phyloP scores from a whole-genome alignment of 805 yeast genomes.

The Spathaspora arborariae region DNA sequence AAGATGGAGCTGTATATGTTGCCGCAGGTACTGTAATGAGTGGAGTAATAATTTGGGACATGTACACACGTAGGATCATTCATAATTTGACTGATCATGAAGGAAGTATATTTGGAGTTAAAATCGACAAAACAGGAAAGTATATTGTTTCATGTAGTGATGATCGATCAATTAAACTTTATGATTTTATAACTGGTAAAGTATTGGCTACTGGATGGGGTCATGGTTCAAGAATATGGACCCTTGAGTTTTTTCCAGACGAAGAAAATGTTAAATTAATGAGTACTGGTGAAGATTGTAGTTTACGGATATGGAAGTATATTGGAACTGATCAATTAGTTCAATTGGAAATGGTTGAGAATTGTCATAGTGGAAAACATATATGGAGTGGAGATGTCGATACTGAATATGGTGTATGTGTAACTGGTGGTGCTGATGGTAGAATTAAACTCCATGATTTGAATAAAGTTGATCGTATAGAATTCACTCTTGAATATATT shows the following conservation, averaged over 20 bases:
- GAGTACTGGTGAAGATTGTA: conserved; percentile 80
- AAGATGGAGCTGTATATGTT: conserved; percentile 43
- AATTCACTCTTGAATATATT: conserved; percentile 33
- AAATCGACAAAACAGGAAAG: conserved; percentile 51
- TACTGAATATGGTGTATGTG: conserved; percentile 46
- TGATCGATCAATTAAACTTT: conserved; percentile 81
- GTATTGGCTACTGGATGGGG: conserved; percentile 89
- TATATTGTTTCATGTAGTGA: conserved; percentile 82
- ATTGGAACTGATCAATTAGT: conserved; percentile 24
- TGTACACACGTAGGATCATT: conserved; percentile 37
- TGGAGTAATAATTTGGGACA: conserved; percentile 79
- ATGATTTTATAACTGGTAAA: conserved; percentile 57
- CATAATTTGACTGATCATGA: conserved; percentile 71
- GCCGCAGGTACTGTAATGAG: conserved; percentile 94
- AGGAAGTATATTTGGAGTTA: conserved; percentile 87
- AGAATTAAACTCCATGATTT: conserved; percentile 64
- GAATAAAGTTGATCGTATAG: conserved; percentile 2
- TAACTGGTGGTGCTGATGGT: conserved; percentile 95
- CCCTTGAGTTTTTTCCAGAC: conserved; percentile 52
- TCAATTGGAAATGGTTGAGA: conserved; percentile 46
- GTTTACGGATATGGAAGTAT: conserved; percentile 74
- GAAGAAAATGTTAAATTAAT: conserved; percentile 37
- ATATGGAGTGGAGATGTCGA: conserved; percentile 76
- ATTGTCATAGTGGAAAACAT: conserved; percentile 80
- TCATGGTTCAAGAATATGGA: conserved; percentile 93